These are phyloP conservation scores for Trichophaea hybrida DNA, from an alignment of 2,329 filamentous ascomycete genomes.

Conservation along the genomic window DNA sequence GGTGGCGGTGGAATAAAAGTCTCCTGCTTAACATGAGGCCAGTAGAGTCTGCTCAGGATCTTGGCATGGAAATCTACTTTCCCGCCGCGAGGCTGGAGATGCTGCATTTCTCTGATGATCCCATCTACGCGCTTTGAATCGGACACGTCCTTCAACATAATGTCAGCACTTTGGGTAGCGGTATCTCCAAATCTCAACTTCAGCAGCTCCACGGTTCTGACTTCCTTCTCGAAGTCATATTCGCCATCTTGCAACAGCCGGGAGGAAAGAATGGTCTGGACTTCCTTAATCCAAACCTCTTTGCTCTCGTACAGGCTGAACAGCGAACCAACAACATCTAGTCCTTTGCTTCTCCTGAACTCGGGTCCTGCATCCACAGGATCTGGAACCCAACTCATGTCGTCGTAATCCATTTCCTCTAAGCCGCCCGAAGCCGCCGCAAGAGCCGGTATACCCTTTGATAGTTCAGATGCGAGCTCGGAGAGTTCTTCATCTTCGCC, in stretches of 20 bases:
- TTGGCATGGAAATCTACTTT: slow-evolving; percentile 53
- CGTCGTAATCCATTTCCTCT: slow-evolving; percentile 72
- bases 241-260: slow-evolving; percentile 52
- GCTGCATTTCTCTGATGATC: slow-evolving; percentile 39
- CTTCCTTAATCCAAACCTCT: slow-evolving; percentile 85
- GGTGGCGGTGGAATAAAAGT: slow-evolving; percentile 46
- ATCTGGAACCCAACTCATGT: slow-evolving; percentile 86
- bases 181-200: slow-evolving; percentile 79
- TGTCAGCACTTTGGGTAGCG: slow-evolving; percentile 80
- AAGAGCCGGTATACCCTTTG: slow-evolving; percentile 16
- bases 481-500: slow-evolving; percentile 26
- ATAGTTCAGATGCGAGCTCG: slow-evolving; percentile 20
- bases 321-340: slow-evolving; percentile 82
- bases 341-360: slow-evolving; percentile 74
- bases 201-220: slow-evolving; percentile 69
- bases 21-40: slow-evolving; percentile 56
- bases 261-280: slow-evolving; percentile 78
- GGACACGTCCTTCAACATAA: slow-evolving; percentile 88
- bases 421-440: slow-evolving; percentile 22
- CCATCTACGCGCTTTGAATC: slow-evolving; percentile 65
- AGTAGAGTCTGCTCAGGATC: slow-evolving; percentile 83
- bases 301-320: slow-evolving; percentile 78
- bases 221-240: slow-evolving; percentile 59
- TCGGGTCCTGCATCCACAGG: slow-evolving; percentile 86
- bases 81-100: slow-evolving; percentile 18